Evolutionary conservation across 2,329 filamentous ascomycete species (phyloP).

Genomic region (Trichoderma oligosporum): DNA sequence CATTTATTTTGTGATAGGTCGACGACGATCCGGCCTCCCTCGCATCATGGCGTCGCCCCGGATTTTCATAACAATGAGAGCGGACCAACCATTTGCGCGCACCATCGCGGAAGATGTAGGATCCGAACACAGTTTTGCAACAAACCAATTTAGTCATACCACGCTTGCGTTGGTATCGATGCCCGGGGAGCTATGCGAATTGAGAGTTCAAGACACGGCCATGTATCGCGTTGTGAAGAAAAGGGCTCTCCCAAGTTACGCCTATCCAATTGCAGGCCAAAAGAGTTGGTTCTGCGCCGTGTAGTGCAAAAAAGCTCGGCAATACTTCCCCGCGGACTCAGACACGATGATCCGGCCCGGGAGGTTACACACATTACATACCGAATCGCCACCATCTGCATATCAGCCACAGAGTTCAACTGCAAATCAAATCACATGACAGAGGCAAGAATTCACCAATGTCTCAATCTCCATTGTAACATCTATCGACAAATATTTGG

Average conservation of each 20-base stretch:
- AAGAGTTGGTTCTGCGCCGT: no score
- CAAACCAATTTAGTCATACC: background rate
- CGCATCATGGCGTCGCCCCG: background rate
- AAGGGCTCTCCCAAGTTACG: no score
- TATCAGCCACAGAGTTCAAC: background rate
- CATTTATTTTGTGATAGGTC: background rate
- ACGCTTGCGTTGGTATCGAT: no score
- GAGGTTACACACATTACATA: background rate
- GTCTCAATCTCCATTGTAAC: background rate
- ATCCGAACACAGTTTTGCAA: background rate
- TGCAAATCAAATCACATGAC: background rate
- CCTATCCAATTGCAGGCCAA: no score
- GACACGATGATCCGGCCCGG: background rate
- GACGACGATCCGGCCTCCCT: constrained; percentile 13
- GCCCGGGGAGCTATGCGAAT: no score
- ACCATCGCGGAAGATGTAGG: background rate
- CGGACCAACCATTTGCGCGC: background rate
- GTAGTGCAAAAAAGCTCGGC: no score
- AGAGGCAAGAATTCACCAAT: background rate
- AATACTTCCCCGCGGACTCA: background rate
- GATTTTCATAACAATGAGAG: background rate
- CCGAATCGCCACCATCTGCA: background rate
- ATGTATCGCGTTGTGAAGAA: no score
- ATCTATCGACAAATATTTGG: background rate
- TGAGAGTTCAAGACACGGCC: no score